Evolutionary conservation across 83 land plant genomes (phyloP).

Genomic region (Picea abies): DNA sequence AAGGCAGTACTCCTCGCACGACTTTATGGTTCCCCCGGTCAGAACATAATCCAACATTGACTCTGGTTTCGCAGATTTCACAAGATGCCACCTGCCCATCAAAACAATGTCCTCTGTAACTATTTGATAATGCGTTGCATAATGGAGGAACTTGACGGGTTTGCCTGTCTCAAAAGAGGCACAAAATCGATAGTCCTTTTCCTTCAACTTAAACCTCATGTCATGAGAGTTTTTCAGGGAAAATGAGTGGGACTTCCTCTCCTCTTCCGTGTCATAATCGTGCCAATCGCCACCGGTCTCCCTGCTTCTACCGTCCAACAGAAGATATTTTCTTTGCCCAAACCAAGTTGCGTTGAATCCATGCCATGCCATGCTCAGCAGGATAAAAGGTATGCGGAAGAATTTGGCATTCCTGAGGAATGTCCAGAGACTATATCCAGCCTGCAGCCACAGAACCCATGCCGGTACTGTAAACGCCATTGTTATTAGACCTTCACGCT

Average conservation of each 20-base stretch:
- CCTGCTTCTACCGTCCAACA: background rate
- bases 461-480: background rate
- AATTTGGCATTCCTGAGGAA: background rate
- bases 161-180: too few species aligned
- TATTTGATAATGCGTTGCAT: too few species aligned
- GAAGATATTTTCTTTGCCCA: background rate
- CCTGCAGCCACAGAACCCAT: constrained; percentile 2
- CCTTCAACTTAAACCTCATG: background rate
- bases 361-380: background rate
- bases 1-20: too few species aligned
- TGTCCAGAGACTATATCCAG: background rate
- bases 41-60: constrained; percentile 2
- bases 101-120: too few species aligned
- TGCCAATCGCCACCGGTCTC: constrained; percentile 1
- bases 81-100: background rate
- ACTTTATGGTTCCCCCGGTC: too few species aligned
- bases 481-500: too few species aligned
- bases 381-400: background rate
- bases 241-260: background rate
- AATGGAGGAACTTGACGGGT: too few species aligned
- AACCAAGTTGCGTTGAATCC: background rate
- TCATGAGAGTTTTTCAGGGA: background rate
- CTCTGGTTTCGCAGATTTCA: background rate
- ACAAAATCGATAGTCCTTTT: too few species aligned
- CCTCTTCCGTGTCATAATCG: background rate